These are phyloP conservation scores for Aspergillus ustus DNA, from an alignment of 2,329 filamentous ascomycete species.

Conservation along the genomic window DNA sequence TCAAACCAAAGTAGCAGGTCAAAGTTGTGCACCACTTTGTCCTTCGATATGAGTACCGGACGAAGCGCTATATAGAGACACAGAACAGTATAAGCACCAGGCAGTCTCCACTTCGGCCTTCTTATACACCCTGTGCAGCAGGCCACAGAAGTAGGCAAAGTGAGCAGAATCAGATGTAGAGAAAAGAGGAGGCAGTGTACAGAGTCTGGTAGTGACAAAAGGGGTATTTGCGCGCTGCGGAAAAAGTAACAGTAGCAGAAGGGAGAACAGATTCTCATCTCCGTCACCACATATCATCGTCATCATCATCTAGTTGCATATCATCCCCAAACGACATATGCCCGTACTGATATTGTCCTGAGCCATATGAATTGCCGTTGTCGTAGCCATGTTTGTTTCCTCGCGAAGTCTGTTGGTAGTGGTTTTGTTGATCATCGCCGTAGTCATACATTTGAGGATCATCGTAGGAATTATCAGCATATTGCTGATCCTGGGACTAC, in stretches of 20 bases:
- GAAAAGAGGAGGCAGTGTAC: slow-evolving; percentile 32
- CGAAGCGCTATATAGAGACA: slow-evolving; percentile 27
- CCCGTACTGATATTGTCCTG: slow-evolving; percentile 44
- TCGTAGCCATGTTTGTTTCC: slow-evolving; percentile 45
- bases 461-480: slow-evolving; percentile 51
- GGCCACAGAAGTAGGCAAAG: not conserved
- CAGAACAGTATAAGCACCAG: slow-evolving; percentile 18
- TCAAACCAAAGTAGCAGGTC: slow-evolving; percentile 30
- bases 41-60: slow-evolving; percentile 18
- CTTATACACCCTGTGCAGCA: slow-evolving; percentile 11
- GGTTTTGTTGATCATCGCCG: slow-evolving; percentile 48
- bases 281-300: slow-evolving; percentile 56
- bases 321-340: slow-evolving; percentile 48
- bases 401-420: slow-evolving; percentile 43
- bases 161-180: slow-evolving; percentile 4
- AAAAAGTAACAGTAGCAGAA: slow-evolving; percentile 32
- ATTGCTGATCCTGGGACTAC: slow-evolving; percentile 37
- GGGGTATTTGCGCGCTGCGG: slow-evolving; percentile 38
- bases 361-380: slow-evolving; percentile 41
- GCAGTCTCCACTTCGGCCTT: slow-evolving; percentile 13
- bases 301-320: slow-evolving; percentile 48
- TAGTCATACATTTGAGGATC: slow-evolving; percentile 59
- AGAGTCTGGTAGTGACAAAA: slow-evolving; percentile 35
- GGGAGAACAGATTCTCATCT: slow-evolving; percentile 25
- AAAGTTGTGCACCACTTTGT: slow-evolving; percentile 21